Percentiles rank a stretch among this genome's conserved stretches.
Evolutionary conservation across 768 basidiomycete genomes (phyloP).

Genomic region (Gymnopilus junonius): DNA sequence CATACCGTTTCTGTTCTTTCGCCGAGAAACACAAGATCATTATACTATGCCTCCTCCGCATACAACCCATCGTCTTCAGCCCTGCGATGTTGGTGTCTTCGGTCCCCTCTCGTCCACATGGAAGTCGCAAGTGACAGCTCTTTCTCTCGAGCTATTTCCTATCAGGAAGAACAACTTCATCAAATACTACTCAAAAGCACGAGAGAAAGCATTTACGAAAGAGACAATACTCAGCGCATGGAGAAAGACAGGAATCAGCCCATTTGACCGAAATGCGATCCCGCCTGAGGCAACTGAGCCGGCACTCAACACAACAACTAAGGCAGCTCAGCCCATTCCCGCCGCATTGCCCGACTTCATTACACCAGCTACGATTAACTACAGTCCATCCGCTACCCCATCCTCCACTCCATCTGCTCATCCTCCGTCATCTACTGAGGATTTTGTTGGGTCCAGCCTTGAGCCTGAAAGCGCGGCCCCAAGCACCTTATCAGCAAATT

Average conservation of each 20-base stretch:
- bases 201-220: constrained; percentile 18
- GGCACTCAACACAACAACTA: constrained; percentile 12
- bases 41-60: constrained; percentile 49
- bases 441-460: too few species aligned
- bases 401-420: too few species aligned
- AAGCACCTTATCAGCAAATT: too few species aligned
- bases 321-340: constrained; percentile 15
- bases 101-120: constrained; percentile 14
- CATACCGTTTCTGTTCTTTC: constrained; percentile 40
- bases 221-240: constrained; percentile 24
- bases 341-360: constrained; percentile 6
- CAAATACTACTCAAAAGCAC: constrained; percentile 11
- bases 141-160: not conserved
- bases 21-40: constrained; percentile 38
- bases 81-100: constrained; percentile 42
- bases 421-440: too few species aligned
- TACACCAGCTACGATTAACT: not conserved
- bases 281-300: not conserved
- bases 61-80: constrained; percentile 47
- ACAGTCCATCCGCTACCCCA: not conserved
- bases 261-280: constrained; percentile 21
- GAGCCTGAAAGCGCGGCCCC: not conserved
- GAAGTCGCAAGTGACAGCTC: not conserved
- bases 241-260: constrained; percentile 23
- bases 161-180: constrained; percentile 9